These are phyloP conservation scores for Macrocybe gigantea DNA, from an alignment of 768 basidiomycete genomes.

Conservation along the genomic window DNA sequence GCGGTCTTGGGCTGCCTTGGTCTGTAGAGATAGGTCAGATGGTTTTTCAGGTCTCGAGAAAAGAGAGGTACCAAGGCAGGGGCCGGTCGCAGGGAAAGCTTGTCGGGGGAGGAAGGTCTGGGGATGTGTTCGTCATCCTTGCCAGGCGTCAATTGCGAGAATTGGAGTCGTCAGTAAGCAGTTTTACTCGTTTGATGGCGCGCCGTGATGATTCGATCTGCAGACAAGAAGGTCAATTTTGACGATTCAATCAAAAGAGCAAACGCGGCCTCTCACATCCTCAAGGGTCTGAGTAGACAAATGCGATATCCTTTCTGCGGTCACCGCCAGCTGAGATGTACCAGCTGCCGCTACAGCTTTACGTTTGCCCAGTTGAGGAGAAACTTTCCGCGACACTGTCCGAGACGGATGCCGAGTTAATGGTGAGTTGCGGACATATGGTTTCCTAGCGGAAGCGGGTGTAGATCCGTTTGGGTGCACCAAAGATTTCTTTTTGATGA, in stretches of 20 bases:
- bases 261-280: conserved; percentile 43
- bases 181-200: conserved; percentile 68
- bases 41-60: not conserved
- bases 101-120: conserved; percentile 54
- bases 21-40: conserved; percentile 32
- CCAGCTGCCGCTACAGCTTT: conserved; percentile 25
- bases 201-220: conserved; percentile 71
- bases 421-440: conserved; percentile 46
- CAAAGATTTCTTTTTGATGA: conserved; percentile 76
- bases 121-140: conserved; percentile 26
- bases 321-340: conserved; percentile 26
- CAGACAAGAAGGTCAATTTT: conserved; percentile 2
- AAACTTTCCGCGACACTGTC: conserved; percentile 44
- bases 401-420: conserved; percentile 38
- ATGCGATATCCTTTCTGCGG: conserved; percentile 40
- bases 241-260: not conserved
- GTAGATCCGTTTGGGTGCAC: conserved; percentile 15
- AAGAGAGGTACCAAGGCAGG: conserved; percentile 34
- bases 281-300: conserved; percentile 52
- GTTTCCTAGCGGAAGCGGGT: conserved; percentile 33
- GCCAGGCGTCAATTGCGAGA: not conserved
- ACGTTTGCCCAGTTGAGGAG: conserved; percentile 43
- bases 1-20: conserved; percentile 68
- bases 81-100: conserved; percentile 38
- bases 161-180: conserved; percentile 49